phyloP scores from a whole-genome alignment of 1,139 yeast species.

The Nakaseomyces glabratus region DNA sequence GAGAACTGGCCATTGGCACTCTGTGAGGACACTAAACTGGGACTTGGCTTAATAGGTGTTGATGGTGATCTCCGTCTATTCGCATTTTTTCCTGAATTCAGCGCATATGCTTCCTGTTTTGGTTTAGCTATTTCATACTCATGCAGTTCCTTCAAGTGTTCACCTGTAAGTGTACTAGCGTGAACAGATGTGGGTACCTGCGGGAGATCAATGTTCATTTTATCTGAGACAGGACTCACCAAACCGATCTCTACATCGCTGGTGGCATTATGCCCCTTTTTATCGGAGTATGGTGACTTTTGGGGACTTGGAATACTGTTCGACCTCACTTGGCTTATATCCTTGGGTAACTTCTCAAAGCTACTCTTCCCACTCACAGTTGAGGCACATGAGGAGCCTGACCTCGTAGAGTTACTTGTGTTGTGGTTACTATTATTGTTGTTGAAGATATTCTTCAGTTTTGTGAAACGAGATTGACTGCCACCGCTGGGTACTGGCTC shows the following conservation, averaged over 20 bases:
- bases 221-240: no score
- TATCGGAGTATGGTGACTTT: no score
- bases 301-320: background rate
- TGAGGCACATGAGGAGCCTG: conserved; percentile 3
- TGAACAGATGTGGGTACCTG: conserved; percentile 8
- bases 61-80: conserved; percentile 22
- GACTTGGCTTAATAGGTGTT: conserved; percentile 19
- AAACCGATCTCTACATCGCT: no score
- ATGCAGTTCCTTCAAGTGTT: conserved; percentile 3
- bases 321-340: background rate
- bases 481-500: no score
- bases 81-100: conserved; percentile 7
- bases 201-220: no score
- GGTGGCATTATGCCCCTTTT: no score
- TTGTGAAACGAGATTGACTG: conserved; percentile 16
- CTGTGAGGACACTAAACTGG: conserved; percentile 9
- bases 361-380: conserved; percentile 5
- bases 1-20: conserved; percentile 5
- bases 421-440: conserved; percentile 8
- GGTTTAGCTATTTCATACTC: conserved; percentile 6
- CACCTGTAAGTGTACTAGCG: conserved; percentile 5
- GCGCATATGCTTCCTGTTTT: conserved; percentile 6
- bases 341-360: background rate
- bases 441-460: conserved; percentile 20
- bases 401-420: conserved; percentile 1